These are phyloP conservation scores for Helotiales sp. DNA, from an alignment of 2,329 filamentous ascomycete genomes.

Conservation along the genomic window DNA sequence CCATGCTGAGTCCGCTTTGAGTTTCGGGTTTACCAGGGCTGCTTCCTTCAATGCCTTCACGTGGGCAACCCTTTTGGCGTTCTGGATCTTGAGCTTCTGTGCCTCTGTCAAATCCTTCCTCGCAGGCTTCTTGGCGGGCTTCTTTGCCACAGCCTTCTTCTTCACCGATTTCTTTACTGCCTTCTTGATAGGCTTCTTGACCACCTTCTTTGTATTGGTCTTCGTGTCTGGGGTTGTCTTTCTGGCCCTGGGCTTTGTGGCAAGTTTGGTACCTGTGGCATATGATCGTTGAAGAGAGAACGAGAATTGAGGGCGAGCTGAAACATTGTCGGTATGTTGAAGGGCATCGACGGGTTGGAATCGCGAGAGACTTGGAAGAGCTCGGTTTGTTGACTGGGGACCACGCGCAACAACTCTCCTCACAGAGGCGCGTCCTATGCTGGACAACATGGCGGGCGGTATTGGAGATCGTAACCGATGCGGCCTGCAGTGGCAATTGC, in stretches of 20 bases:
- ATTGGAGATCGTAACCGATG: neutral
- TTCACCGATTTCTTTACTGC: slow-evolving; percentile 36
- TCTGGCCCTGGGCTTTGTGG: slow-evolving; percentile 26
- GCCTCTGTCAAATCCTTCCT: slow-evolving; percentile 37
- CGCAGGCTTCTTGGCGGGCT: slow-evolving; percentile 33
- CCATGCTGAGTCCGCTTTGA: slow-evolving; percentile 39
- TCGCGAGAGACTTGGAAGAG: slow-evolving; percentile 33
- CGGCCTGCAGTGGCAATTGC: neutral
- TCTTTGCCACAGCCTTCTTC: slow-evolving; percentile 32
- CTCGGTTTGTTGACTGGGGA: slow-evolving; percentile 37
- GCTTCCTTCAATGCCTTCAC: slow-evolving; percentile 17
- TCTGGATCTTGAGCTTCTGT: slow-evolving; percentile 12
- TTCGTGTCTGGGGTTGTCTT: slow-evolving; percentile 37
- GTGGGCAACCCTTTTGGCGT: neutral
- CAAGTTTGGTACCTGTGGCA: slow-evolving; percentile 37
- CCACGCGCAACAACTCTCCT: slow-evolving; percentile 35
- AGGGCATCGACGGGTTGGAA: slow-evolving; percentile 35
- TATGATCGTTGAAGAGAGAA: slow-evolving; percentile 29
- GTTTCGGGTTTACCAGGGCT: slow-evolving; percentile 44
- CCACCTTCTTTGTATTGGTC: slow-evolving; percentile 27
- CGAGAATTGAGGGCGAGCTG: slow-evolving; percentile 19
- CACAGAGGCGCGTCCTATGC: slow-evolving; percentile 41
- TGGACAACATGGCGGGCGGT: slow-evolving; percentile 40
- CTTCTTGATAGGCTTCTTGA: slow-evolving; percentile 33
- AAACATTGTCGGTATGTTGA: slow-evolving; percentile 24